phyloP scores from a whole-genome alignment of 768 basidiomycete genomes.

The Lentinus tigrinus region DNA sequence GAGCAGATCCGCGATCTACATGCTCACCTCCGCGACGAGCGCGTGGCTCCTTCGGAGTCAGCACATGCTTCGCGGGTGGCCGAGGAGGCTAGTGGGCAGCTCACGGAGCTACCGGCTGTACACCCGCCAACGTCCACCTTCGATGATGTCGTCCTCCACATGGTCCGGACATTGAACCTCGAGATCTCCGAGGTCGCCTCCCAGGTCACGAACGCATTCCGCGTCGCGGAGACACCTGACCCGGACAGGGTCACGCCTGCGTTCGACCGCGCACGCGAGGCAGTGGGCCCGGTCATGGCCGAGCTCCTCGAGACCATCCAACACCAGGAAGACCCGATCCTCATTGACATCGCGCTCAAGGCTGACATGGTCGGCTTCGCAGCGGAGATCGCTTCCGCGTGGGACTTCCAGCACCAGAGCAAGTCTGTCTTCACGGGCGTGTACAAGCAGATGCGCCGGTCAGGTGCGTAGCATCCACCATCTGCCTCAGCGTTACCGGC shows the following conservation, averaged over 20 bases:
- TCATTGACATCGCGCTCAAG: constrained; percentile 22
- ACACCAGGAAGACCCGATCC: constrained; percentile 22
- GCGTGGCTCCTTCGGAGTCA: not conserved
- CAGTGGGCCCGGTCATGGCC: constrained; percentile 21
- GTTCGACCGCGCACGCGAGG: constrained; percentile 18
- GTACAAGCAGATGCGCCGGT: constrained; percentile 18
- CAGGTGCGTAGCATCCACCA: too few species aligned
- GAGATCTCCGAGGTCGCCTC: constrained; percentile 20
- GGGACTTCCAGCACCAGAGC: constrained; percentile 23
- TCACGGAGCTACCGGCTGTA: not conserved
- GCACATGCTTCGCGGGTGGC: not conserved
- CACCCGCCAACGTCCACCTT: not conserved
- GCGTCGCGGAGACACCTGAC: constrained; percentile 7
- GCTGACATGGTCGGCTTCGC: constrained; percentile 22
- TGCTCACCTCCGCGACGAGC: constrained; percentile 4
- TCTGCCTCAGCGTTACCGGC: too few species aligned
- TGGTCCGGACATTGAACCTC: constrained; percentile 19
- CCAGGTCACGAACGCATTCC: constrained; percentile 17
- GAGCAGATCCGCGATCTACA: constrained; percentile 14
- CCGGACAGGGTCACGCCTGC: constrained; percentile 1
- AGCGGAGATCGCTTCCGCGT: constrained; percentile 17
- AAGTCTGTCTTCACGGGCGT: constrained; percentile 14
- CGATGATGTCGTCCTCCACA: constrained; percentile 16
- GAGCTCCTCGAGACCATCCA: constrained; percentile 20
- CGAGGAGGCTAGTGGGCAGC: not conserved